Base-by-base conservation (phyloP, 306 rosid genomes). In the Glycine tomentella region DNA sequence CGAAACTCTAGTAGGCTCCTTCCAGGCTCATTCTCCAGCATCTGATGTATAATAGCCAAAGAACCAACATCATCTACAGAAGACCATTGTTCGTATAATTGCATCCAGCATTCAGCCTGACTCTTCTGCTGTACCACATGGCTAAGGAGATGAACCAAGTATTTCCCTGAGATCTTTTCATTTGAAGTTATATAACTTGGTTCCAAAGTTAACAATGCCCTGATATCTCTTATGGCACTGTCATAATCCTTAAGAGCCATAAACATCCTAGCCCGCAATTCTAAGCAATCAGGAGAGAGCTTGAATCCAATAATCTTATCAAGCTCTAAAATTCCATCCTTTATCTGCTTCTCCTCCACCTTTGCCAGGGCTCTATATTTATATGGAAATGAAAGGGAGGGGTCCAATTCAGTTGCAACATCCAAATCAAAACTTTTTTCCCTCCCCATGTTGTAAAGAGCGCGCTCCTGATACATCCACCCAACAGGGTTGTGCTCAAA, bases 401-500 rank as follows among this genome's bases (percentile, higher is more conserved):
- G 97, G 72, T 92, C 95, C 79, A 89, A 67, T 74, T 85, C 87
- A 79, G 93, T 86, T 65, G 97, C 97, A 36, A 84, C 66, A 66
- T 88, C 87, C 82, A 92, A 89, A 84, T 92, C 97, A 77, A 76
- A 69, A 33, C 77, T 42, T 84, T 85, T 92, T 51, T 87, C 97
- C 69, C 68, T 89, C 62, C 97, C 97, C 13, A 82, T 80, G 36
- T 83, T 86, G 81, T 92, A 90, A 38, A 92, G 83, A 25, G 95
- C 88, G 3, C 93, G 87, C 74, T 90, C 95, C 83, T 90, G 94
- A 81, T 89, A 90, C 97, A 92, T 92, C 97, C 97, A 92, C 81
- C 97, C 97, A 0, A 82, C 87, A 13, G 93, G 92, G 72, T 80
- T 90, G 52, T 87, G 69, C 80, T 86, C 90, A 4, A 86, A 86